Conservation (phyloP, 148 eudicot species). For the Camellia japonica region DNA sequence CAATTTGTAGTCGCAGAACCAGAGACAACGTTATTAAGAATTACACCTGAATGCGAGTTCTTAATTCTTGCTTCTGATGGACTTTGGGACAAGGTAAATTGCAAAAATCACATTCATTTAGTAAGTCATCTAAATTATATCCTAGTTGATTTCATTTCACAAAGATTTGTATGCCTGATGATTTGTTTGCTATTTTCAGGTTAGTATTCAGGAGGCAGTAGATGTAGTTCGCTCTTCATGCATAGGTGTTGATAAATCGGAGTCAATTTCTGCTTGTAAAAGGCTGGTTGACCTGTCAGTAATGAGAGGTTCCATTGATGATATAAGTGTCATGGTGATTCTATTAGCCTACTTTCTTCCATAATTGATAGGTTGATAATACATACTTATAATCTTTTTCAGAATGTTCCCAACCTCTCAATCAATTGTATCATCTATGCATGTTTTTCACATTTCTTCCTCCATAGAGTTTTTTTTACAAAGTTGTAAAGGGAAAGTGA, state of each 20-base stretch:
- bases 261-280: slow-evolving; percentile 47
- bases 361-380: neutral
- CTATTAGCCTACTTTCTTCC: slow-evolving; percentile 31
- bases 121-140: neutral
- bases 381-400: too few species aligned
- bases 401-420: neutral
- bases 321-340: slow-evolving; percentile 53
- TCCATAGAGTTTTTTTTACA: too few species aligned
- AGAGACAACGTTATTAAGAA: slow-evolving; percentile 34
- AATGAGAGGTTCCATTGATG: slow-evolving; percentile 56
- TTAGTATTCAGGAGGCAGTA: slow-evolving; percentile 62
- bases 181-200: slow-evolving; percentile 30
- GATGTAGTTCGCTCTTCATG: slow-evolving; percentile 40
- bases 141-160: neutral
- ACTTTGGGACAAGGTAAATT: slow-evolving; percentile 55
- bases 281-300: slow-evolving; percentile 51
- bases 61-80: slow-evolving; percentile 73
- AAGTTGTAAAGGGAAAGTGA: too few species aligned
- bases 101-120: neutral
- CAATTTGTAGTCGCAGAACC: slow-evolving; percentile 67
- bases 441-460: neutral
- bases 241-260: slow-evolving; percentile 15
- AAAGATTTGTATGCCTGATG: neutral
- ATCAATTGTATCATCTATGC: neutral
- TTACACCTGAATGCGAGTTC: slow-evolving; percentile 47